Base-by-base conservation (phyloP, 208 protist genomes). In the Histomonas meleagridis region DNA sequence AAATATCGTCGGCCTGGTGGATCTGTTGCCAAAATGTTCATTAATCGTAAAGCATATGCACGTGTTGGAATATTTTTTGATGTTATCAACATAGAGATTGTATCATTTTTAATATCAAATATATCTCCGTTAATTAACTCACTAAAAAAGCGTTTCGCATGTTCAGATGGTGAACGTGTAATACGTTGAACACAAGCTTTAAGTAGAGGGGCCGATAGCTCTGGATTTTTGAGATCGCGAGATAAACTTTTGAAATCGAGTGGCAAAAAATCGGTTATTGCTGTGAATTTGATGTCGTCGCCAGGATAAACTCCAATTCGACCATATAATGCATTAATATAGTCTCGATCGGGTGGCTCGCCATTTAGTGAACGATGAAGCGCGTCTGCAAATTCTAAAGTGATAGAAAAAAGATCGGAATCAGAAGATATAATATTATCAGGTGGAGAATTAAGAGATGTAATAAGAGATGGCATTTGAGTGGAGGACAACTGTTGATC, bases 1-100 rank as follows among this genome's bases (percentile, higher is more conserved):
- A 76, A n/a, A 76, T 76, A 76, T 43, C 9, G 26, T 26, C 65
- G 18, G 4, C 65, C 65, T 46, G 65, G 65, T 18, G 32, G 26
- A 76, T 76, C 65, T 43, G 65, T 76, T 76, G 65, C 65, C 2
- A 76, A 18, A 46, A 76, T 76, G 18, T 76, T 76, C 65, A 76
- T n/a, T 18, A 76, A 1, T 46, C 65, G 26, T 18, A 76, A 35
- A 1, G 32, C 5, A 46, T 76, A 76, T 10, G 35, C 4, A 12
- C 23, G 4, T 46, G 23, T 35, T 26, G 65, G 65, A n/a, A n/a
- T n/a, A 4, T 35, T 35, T 46, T 23, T 4, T 7, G 23, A n/a
- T 18, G 65, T 4, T 16, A 76, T 16, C 4, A 76, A 35, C 21
- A 12, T 35, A 18, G 32, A 5, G 21, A 76, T 9, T 43, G 43